These are phyloP conservation scores for Ophiostoma angusticollis DNA, from an alignment of 2,329 filamentous ascomycete genomes.

Conservation along the genomic window DNA sequence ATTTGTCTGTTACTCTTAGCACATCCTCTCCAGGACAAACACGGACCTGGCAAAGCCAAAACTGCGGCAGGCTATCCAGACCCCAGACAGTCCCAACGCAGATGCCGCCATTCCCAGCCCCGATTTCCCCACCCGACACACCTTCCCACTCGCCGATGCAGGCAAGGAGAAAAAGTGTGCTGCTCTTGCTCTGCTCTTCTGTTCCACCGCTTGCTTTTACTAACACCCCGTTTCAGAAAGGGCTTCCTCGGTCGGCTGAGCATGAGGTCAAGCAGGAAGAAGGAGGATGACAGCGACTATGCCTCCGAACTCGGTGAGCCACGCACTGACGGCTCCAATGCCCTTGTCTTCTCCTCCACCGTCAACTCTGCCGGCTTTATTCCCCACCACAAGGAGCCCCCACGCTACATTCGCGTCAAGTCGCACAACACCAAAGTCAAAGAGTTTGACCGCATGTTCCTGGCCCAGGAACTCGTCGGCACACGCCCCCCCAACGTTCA, in stretches of 20 bases:
- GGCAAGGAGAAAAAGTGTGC: conserved; percentile 58
- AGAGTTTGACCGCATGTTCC: conserved; percentile 77
- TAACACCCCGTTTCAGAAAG: conserved; percentile 51
- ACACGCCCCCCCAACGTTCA: conserved; percentile 28
- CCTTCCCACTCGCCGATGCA: conserved; percentile 28
- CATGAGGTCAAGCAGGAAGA: conserved; percentile 64
- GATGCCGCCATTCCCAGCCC: no score
- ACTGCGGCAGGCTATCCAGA: conserved; percentile 31
- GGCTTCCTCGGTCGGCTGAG: conserved; percentile 73
- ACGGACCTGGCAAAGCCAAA: conserved; percentile 46
- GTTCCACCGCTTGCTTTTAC: no score
- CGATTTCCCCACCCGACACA: no score
- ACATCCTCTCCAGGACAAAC: conserved; percentile 55
- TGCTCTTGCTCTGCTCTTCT: conserved; percentile 20
- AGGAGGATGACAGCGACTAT: conserved; percentile 48
- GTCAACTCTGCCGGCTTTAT: conserved; percentile 63
- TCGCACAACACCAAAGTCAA: conserved; percentile 66
- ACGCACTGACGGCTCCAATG: conserved; percentile 69
- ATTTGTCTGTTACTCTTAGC: conserved; percentile 25
- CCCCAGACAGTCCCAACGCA: conserved; percentile 34
- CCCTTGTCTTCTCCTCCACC: conserved; percentile 67
- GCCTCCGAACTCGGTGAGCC: conserved; percentile 55
- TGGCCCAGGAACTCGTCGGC: conserved; percentile 79
- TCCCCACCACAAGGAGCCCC: conserved; percentile 76
- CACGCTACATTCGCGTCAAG: conserved; percentile 79